Base-by-base conservation (phyloP, 2,329 filamentous ascomycete genomes). In the Penicillium sp. region DNA sequence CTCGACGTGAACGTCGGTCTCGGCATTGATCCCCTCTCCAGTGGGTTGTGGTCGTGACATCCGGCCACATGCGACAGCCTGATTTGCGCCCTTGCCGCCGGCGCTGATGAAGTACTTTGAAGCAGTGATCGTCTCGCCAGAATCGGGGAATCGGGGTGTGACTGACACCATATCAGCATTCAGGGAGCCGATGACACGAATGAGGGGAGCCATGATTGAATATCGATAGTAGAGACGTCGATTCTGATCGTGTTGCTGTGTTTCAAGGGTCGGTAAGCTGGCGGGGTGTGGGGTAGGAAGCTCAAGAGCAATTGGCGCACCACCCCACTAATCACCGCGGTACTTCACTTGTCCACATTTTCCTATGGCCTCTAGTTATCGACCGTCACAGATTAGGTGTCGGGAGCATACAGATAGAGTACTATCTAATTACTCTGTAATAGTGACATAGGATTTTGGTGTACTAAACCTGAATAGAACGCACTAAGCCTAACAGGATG, bases 11-110 rank as follows among this genome's bases (percentile, higher is more conserved):
- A 77, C 64, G 34, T 60, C 58, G 38, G 51, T 51, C 4, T 52
- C 54, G 14, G 54, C 6, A 49, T 52, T 27, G 42, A 60, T 55
- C 39, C 44, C 52, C n/a, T 46, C 44, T n/a, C 42, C 29, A 18
- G 53, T 38, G 28, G 64, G 56, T 27, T 73, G 74, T 23, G 76
- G 63, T 39, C 85, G 79, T 1, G 87, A 93, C 41, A 94, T 80
- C 53, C 91, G 87, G 41, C 85, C 87, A 70, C 86, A 89, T 20
- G 89, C 89, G 46, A 95, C 87, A 49, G 89, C 90, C 74, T 97
- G 91, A 74, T 97, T 97, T 50, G 90, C 89, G 54, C 91, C 91
- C 73, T 98, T 98, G 47, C 93, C 91, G 60, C 91, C 93, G 24
- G 86, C 84, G 35, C 86, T 89, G 28, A 85, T 88, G 63, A 78